Evolutionary conservation across 2,329 filamentous ascomycete genomes (phyloP), one percentile per base, ranked within the genome.

Genomic region (Fusarium chaquense): DNA sequence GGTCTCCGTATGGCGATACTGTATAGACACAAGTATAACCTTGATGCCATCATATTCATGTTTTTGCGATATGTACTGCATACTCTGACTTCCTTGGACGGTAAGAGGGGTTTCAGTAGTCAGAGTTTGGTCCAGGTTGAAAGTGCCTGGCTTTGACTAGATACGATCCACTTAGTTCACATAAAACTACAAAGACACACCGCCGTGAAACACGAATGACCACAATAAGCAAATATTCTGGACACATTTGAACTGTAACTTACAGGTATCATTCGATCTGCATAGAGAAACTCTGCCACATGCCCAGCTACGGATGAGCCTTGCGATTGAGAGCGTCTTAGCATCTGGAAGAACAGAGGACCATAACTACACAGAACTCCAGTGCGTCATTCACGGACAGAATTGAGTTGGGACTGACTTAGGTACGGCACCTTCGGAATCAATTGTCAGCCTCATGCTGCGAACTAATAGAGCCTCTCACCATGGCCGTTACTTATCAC

Each of bases 381-480:
- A 47, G 33, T 62, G 59, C 44, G 63, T 70, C 68, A 71, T 65
- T 50, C 63, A 26, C 62, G 47, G 68, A 54, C 59, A 71, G 55
- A 50, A 61, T 53, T 61, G 24, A 53, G 53, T 50, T 57, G 38
- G 44, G 38, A 33, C 55, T 26, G 47, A 50, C 50, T 60, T 28
- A 40, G 54, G 55, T 44, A 66, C 67, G 67, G 67, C 53, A 70
- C 50, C 50, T 60, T 67, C 67, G 67, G 67, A 36, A 65, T 46
- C 36, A 47, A 43, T 57, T 36, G n/a, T 32, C 50, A 65, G 53
- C 35, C n/a, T 54, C 36, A 44, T 13, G 33, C 41, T 35, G 52
- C 57, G 47, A 36, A 49, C 59, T 35, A 63, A 43, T 38, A 52
- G 41, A 51, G 46, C 61, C 38, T 66, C 16, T 38, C 40, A 56